Evolutionary conservation across 257 asterid genomes (phyloP).

Genomic region (Vinca minor): DNA sequence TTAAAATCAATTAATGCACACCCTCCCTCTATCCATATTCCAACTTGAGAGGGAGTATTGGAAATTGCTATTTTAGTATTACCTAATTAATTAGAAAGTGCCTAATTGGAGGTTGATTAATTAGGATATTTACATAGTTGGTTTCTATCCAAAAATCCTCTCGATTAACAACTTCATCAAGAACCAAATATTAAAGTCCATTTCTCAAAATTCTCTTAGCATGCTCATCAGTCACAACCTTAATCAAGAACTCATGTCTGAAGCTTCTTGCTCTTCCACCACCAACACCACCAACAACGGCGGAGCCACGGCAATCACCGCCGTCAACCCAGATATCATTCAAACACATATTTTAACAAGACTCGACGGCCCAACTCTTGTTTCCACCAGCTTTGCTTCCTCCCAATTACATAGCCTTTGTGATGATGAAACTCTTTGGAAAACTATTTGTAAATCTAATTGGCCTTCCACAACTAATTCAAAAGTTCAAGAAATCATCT

Average conservation of each 20-base stretch:
- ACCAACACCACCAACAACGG: constrained; percentile 17
- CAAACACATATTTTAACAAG: constrained; percentile 49
- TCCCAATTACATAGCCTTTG: constrained; percentile 35
- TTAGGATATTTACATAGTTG: too few species aligned
- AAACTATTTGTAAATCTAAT: constrained; percentile 36
- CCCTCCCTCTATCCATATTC: too few species aligned
- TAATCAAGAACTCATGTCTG: neutral
- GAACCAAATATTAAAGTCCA: neutral
- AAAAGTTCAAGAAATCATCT: constrained; percentile 23
- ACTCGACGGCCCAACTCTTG: constrained; percentile 68
- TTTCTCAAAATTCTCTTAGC: neutral
- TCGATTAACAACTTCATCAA: neutral
- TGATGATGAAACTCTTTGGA: constrained; percentile 49
- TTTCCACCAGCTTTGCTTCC: constrained; percentile 47
- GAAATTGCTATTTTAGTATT: too few species aligned
- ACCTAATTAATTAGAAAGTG: too few species aligned
- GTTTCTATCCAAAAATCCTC: too few species aligned
- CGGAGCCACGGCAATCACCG: constrained; percentile 28
- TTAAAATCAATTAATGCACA: too few species aligned
- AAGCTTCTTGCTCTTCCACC: constrained; percentile 11
- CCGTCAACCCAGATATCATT: constrained; percentile 52
- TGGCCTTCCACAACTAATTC: constrained; percentile 65
- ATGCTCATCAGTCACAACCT: neutral
- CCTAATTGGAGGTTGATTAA: too few species aligned
- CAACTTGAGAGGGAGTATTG: too few species aligned